Base-by-base conservation (phyloP, 2,329 filamentous ascomycete species). In the Paraconiothyrium sp. region DNA sequence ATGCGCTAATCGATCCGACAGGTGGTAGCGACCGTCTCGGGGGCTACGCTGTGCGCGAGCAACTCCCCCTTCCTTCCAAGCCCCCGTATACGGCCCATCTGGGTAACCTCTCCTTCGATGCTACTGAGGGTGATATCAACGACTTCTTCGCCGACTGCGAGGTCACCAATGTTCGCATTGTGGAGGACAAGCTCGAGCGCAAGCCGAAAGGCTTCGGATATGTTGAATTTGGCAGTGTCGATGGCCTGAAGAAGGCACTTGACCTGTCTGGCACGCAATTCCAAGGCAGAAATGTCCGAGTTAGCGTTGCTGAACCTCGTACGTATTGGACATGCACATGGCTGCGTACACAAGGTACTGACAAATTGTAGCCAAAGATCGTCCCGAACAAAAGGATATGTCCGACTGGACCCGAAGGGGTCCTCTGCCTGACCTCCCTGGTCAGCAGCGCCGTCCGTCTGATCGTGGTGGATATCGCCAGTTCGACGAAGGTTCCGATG, bases 121-220 rank as follows among this genome's bases (percentile, higher is more conserved):
- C 94, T 59, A 95, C 92, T 57, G 87, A 88, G 67, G 91, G 89
- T 69, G 91, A 94, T 73, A 90, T 99, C 66, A 89, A 86, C 71
- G 91, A 93, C 56, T 95, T 98, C 76, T 97, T 99, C 76, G 83
- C 85, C 56, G 92, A 86, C 59, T 97, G 94, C 79, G 87, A 93
- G 67, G 90, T 97, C 71, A 91, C 91, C 68, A 97, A 89, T 77
- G 93, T 99, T 68, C 92, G 95, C 74, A 93, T 99, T 73, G 97
- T 99, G 67, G 94, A 97, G 83, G 96, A 99, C 81, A 95, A 94
- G 77, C 86, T 97, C 79, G 91, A 95, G 77, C 89, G 91, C 80
- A 93, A 94, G 76, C 95, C 95, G 68, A 99, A 99, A 85, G 95
- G 95, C 52, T 99, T 99, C 74, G 95, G 94, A 64, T 99, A 99